A percentile compares a stretch with the other conserved stretches of the same genome.
Evolutionary conservation across 495 filamentous ascomycete genomes (phyloP).

Genomic region (Amphirosellinia nigrospora): DNA sequence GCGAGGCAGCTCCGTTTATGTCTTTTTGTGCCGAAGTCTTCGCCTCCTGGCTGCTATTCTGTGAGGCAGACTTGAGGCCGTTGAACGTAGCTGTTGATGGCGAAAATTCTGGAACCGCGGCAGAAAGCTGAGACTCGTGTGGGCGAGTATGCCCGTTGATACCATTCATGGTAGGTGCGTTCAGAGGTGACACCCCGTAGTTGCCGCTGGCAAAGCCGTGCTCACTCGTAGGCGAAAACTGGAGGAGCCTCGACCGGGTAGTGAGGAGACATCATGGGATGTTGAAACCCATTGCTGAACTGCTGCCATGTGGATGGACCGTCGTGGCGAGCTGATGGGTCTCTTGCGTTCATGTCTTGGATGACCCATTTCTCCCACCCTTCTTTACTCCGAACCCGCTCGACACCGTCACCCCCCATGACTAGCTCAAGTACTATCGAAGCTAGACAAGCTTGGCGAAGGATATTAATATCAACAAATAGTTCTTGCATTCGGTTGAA

Average conservation of each 20-base stretch:
- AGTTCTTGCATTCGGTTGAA: constrained; percentile 86
- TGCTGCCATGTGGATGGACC: constrained; percentile 43
- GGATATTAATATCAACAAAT: constrained; percentile 69
- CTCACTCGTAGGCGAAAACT: constrained; percentile 44
- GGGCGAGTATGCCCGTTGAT: constrained; percentile 48
- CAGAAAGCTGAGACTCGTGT: constrained; percentile 68
- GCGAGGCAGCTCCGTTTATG: constrained; percentile 17
- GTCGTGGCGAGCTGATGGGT: constrained; percentile 47
- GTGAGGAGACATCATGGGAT: constrained; percentile 32
- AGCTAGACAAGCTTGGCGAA: constrained; percentile 74
- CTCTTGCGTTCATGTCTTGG: constrained; percentile 56
- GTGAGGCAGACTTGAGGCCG: constrained; percentile 8
- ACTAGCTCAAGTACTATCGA: constrained; percentile 74
- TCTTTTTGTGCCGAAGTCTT: constrained; percentile 6
- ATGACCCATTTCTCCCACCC: constrained; percentile 86
- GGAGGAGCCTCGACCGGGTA: constrained; percentile 38
- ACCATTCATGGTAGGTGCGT: constrained; percentile 47
- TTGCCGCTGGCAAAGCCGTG: constrained; percentile 41
- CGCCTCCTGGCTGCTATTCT: constrained; percentile 17
- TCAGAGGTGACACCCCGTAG: constrained; percentile 42
- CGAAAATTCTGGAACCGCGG: constrained; percentile 77
- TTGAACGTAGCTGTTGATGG: constrained; percentile 45
- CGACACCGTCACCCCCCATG: constrained; percentile 71
- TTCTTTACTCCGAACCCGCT: constrained; percentile 77
- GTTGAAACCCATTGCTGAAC: constrained; percentile 30